Percentiles rank a stretch among this genome's conserved stretches.
phyloP scores from a whole-genome alignment of 306 rosid genomes.

The Canavalia ensiformis region DNA sequence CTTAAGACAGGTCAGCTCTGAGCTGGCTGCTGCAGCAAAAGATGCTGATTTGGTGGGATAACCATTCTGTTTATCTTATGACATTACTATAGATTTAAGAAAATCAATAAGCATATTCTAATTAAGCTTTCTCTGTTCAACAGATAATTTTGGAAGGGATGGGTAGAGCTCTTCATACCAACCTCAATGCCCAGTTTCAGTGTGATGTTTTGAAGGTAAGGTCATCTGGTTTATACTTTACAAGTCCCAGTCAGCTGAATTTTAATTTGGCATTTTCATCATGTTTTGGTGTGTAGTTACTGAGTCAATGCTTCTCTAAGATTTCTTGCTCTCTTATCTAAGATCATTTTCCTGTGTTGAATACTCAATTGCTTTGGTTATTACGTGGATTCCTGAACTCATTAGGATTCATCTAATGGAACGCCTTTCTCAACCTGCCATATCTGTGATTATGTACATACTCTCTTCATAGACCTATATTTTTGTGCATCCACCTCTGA shows the following conservation, averaged over 20 bases:
- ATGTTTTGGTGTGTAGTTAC: background rate
- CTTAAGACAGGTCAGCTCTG: constrained; percentile 93
- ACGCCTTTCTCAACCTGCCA: constrained; percentile 2
- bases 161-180: constrained; percentile 87
- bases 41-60: constrained; percentile 76
- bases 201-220: constrained; percentile 86
- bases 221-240: constrained; percentile 12
- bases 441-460: constrained; percentile 9
- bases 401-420: background rate
- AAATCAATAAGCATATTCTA: background rate
- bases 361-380: constrained; percentile 4
- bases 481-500: background rate
- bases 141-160: constrained; percentile 89
- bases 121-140: constrained; percentile 24
- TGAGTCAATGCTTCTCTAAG: constrained; percentile 1
- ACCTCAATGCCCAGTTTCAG: constrained; percentile 76
- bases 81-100: background rate
- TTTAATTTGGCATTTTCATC: constrained; percentile 12
- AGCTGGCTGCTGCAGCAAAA: constrained; percentile 81
- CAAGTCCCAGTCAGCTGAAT: constrained; percentile 12
- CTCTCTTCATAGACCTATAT: background rate
- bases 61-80: constrained; percentile 35
- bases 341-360: constrained; percentile 17
- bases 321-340: constrained; percentile 28
- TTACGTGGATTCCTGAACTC: constrained; percentile 9